phyloP scores from a whole-genome alignment of 768 basidiomycete species.

The Tulasnella sp. region DNA sequence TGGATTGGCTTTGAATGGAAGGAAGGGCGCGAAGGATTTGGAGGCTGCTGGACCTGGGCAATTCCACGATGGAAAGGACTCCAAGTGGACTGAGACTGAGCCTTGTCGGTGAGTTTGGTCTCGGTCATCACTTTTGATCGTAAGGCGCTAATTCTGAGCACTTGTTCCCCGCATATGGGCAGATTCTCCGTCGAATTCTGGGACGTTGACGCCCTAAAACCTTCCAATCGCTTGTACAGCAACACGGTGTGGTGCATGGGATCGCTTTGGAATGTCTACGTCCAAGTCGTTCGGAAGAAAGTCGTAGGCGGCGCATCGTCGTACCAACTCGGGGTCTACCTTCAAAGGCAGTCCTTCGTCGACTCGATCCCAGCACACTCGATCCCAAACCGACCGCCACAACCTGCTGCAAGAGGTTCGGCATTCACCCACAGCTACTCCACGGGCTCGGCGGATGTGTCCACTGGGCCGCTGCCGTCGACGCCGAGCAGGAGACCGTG shows the following conservation, averaged over 20 bases:
- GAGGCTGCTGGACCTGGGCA: conserved; percentile 6
- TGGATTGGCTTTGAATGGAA: conserved; percentile 21
- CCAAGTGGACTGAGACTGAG: conserved; percentile 26
- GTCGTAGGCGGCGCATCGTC: conserved; percentile 20
- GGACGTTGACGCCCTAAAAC: conserved; percentile 68
- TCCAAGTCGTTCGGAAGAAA: conserved; percentile 81
- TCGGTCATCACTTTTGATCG: too few relatives aligned
- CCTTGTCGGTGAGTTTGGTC: conserved; percentile 49
- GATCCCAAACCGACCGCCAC: conserved; percentile 43
- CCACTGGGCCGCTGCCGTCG: neutral
- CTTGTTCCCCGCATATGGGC: too few relatives aligned
- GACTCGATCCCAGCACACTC: conserved; percentile 55
- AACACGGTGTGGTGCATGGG: conserved; percentile 87
- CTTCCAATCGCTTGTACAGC: conserved; percentile 75
- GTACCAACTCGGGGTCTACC: conserved; percentile 71
- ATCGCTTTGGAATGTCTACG: conserved; percentile 77
- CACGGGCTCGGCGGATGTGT: neutral
- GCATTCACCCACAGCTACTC: neutral
- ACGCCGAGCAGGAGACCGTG: conserved; percentile 10
- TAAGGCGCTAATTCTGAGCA: too few relatives aligned
- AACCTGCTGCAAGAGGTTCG: neutral
- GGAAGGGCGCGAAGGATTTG: conserved; percentile 18
- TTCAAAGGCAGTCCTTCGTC: conserved; percentile 73
- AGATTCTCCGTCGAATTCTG: conserved; percentile 75
- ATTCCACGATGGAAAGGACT: neutral